Percentiles rank a stretch among this genome's conserved stretches.
These are phyloP conservation scores for Gossypium aridum DNA, from an alignment of 441 rosid genomes.

Conservation along the genomic window DNA sequence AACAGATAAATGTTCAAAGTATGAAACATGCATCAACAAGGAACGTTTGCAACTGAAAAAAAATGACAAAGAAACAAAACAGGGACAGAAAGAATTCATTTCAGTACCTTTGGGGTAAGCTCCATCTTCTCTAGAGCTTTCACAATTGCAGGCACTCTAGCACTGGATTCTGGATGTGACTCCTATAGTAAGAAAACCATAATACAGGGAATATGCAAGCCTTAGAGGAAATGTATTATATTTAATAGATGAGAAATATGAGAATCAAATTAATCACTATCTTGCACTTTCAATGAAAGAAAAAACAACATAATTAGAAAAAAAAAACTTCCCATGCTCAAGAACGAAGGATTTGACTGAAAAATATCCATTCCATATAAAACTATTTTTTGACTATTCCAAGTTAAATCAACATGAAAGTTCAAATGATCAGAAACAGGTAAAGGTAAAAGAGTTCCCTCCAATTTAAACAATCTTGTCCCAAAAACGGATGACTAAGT, in stretches of 20 bases:
- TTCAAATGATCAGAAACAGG: background rate
- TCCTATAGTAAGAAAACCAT: constrained; percentile 38
- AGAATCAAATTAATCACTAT: background rate
- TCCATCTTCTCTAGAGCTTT: constrained; percentile 15
- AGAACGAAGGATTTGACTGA: background rate
- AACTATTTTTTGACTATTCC: background rate
- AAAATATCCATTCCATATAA: background rate
- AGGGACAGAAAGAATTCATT: background rate
- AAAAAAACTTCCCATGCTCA: background rate
- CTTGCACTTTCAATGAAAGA: background rate
- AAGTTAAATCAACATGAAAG: background rate
- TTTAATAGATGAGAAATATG: background rate
- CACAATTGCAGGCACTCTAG: constrained; percentile 90
- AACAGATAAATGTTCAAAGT: background rate
- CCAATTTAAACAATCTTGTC: background rate
- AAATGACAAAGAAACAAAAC: background rate
- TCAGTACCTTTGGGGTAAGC: constrained; percentile 9
- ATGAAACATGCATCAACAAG: background rate
- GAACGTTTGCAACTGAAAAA: background rate
- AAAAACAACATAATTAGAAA: background rate
- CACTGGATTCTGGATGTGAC: constrained; percentile 90
- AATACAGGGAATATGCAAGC: background rate
- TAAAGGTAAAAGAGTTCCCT: background rate
- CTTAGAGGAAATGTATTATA: background rate
- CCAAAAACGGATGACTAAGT: background rate